Evolutionary conservation across 2,329 filamentous ascomycete species (phyloP), one percentile per base, ranked within the genome.

Genomic region (Apiospora pterosperma): DNA sequence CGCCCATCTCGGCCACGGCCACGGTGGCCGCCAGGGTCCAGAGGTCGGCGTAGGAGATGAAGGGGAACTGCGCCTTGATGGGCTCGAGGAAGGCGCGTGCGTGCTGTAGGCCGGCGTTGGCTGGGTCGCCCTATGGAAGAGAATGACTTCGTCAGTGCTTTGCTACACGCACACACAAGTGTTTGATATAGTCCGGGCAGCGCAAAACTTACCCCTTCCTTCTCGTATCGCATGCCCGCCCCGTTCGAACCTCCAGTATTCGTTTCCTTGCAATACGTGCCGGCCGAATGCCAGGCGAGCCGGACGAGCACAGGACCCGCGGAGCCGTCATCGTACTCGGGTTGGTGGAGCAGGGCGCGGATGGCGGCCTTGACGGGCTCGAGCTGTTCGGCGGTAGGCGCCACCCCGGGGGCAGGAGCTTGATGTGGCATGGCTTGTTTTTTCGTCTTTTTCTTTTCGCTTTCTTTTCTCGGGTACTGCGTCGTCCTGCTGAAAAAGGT

Each of bases 41-140:
- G 5, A 90, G 79, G 71, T 90, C 87, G 2, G 87, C 80, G 75
- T 90, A 90, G 31, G 87, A 88, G 72, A 90, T 86, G 87, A 86
- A 89, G 2, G 85, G 80, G 72, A 88, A 83, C 59, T 80, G 79
- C 23, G 75, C 74, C 73, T 89, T 90, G 67, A 90, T 75, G 6
- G 87, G 85, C 70, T 90, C 87, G 66, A 90, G 82, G 75, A 90
- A 89, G 34, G 85, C 82, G 19, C 87, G 85, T 25, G 86, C 87
- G 73, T 89, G 82, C 69, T 89, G 84, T 11, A 90, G 82, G 21
- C 88, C 88, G 4, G 87, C 86, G 75, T 90, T 90, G 64, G 87
- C 85, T 5, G 87, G 86, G 72, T 90, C 87, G 66, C 85, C 87
- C 44, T 63, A 16, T 25, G 10, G 6, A n/a, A 12, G n/a, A 4